Percentiles rank a stretch among this genome's conserved stretches.
phyloP scores from a whole-genome alignment of 495 filamentous ascomycete genomes.

The Aspergillus bertholletiae region DNA sequence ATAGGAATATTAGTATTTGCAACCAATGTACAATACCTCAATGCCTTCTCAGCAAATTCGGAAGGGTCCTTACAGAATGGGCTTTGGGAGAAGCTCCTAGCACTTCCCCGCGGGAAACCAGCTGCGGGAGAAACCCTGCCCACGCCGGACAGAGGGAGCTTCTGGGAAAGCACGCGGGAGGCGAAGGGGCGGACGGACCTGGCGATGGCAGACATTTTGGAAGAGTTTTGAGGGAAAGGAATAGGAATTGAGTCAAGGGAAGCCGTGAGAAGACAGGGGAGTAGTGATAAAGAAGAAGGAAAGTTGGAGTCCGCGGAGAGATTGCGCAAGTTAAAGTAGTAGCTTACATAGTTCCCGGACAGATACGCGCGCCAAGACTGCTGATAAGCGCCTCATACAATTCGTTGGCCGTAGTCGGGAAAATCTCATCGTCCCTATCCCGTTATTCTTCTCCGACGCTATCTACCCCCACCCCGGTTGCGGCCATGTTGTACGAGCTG shows the following conservation, averaged over 20 bases:
- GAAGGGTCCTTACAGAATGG: conserved; percentile 36
- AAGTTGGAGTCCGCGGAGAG: conserved; percentile 13
- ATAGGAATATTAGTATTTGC: conserved; percentile 24
- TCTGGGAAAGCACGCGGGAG: conserved; percentile 40
- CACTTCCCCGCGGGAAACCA: conserved; percentile 50
- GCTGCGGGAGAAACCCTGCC: conserved; percentile 39
- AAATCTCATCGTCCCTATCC: conserved; percentile 20
- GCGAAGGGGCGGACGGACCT: conserved; percentile 40
- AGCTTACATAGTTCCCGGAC: conserved; percentile 1
- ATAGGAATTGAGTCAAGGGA: conserved; percentile 16
- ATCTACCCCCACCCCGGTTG: conserved; percentile 9
- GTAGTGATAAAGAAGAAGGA: conserved; percentile 22
- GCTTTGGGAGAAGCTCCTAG: conserved; percentile 46
- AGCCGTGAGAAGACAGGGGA: conserved; percentile 25
- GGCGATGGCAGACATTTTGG: conserved; percentile 42
- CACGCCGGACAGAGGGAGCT: conserved; percentile 33
- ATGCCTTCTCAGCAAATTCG: conserved; percentile 7
- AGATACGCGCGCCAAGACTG: conserved; percentile 27
- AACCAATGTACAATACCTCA: conserved; percentile 6
- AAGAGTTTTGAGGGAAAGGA: conserved; percentile 1
- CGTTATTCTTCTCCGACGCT: conserved; percentile 11
- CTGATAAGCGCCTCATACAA: conserved; percentile 13
- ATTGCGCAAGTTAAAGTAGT: neutral
- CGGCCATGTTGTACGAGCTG: conserved; percentile 88
- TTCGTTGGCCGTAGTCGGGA: conserved; percentile 15